A percentile compares a stretch with the other conserved stretches of the same genome.
phyloP scores from a whole-genome alignment of 2,329 filamentous ascomycete species.

The Pseudocercospora ulei region DNA sequence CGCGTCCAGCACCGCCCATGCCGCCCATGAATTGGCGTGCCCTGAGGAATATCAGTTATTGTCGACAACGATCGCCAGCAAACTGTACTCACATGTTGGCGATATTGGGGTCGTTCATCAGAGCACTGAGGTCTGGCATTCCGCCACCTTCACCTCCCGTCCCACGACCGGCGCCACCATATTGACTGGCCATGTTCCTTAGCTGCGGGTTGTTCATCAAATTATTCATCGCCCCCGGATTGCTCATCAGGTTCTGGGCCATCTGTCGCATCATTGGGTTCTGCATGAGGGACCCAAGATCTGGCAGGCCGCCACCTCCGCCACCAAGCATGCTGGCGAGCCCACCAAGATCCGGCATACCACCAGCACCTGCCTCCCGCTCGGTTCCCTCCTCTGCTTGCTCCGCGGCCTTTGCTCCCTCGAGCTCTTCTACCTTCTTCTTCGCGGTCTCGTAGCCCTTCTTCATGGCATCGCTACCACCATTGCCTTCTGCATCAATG shows the following conservation, averaged over 20 bases:
- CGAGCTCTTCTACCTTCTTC: constrained; percentile 73
- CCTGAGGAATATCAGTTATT: constrained; percentile 38
- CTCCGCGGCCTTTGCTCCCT: constrained; percentile 32
- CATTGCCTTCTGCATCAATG: constrained; percentile 87
- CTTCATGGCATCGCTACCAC: constrained; percentile 94
- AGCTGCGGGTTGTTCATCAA: constrained; percentile 90
- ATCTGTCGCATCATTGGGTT: constrained; percentile 98
- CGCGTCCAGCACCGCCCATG: constrained; percentile 37
- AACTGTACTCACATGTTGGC: constrained; percentile 73
- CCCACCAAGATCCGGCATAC: constrained; percentile 38
- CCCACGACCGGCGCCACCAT: constrained; percentile 47
- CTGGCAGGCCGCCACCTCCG: constrained; percentile 71
- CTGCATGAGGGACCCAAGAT: constrained; percentile 77
- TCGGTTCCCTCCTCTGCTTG: constrained; percentile 32
- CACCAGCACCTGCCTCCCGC: constrained; percentile 34
- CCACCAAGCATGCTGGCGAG: constrained; percentile 46
- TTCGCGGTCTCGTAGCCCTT: constrained; percentile 92
- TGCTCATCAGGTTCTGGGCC: constrained; percentile 95
- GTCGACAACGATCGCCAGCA: not conserved
- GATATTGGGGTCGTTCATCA: constrained; percentile 90
- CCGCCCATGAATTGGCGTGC: constrained; percentile 60
- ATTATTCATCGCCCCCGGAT: constrained; percentile 83
- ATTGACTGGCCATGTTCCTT: constrained; percentile 74
- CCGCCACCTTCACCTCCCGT: constrained; percentile 51
- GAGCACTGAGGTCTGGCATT: constrained; percentile 72